Percentiles rank a stretch among this genome's conserved stretches.
Conservation (phyloP, 441 rosid genomes). For the Oxalis stricta region DNA sequence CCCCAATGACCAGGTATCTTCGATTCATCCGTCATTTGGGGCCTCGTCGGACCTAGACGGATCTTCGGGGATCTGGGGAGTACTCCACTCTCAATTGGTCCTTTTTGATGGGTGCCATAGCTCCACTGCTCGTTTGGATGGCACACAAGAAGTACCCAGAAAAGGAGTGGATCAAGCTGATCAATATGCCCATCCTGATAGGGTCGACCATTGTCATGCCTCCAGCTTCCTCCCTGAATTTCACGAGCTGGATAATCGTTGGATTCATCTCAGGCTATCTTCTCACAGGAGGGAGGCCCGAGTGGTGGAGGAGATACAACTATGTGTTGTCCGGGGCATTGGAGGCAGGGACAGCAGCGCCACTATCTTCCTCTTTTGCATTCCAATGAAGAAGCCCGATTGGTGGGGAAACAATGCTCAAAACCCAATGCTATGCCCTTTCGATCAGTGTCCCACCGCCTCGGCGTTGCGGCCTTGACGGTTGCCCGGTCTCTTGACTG, state of each 20-base stretch:
- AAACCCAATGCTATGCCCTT: too few species aligned
- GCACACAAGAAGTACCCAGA: constrained; percentile 46
- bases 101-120: constrained; percentile 60
- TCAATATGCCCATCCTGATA: constrained; percentile 59
- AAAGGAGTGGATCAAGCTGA: constrained; percentile 43
- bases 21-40: constrained; percentile 86
- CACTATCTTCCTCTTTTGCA: too few species aligned
- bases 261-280: constrained; percentile 49
- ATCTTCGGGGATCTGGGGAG: constrained; percentile 52
- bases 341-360: constrained; percentile 77
- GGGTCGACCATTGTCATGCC: constrained; percentile 65
- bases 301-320: constrained; percentile 75
- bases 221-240: constrained; percentile 61
- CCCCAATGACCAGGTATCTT: constrained; percentile 63
- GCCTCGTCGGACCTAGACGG: constrained; percentile 61
- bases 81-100: constrained; percentile 74
- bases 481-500: too few species aligned
- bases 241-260: constrained; percentile 45
- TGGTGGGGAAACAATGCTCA: too few species aligned
- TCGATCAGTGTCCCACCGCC: too few species aligned
- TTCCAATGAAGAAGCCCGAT: too few species aligned
- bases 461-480: too few species aligned
- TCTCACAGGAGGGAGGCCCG: constrained; percentile 38
- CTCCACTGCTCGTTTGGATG: constrained; percentile 47
- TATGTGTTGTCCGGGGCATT: constrained; percentile 69